Base-by-base conservation (phyloP, 139 green algal genomes). In the Micractinium conductrix region DNA sequence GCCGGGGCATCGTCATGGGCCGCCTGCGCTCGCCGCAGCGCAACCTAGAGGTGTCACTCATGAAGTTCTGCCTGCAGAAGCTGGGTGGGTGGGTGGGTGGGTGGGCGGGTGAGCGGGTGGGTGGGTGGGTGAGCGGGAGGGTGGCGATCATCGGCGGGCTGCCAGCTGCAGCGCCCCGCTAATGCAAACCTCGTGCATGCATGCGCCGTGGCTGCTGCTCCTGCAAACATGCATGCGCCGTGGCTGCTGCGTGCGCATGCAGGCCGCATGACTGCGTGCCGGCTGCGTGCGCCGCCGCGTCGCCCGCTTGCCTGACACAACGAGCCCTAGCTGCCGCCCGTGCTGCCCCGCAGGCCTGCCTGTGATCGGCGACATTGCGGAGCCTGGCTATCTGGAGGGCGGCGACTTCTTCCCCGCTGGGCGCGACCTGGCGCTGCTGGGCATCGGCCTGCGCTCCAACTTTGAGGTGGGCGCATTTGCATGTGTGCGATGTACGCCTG, bases 401-500 rank as follows among this genome's bases (percentile, higher is more conserved):
- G 74, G 96, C 42, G 96, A 99, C 91, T 99, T 97, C 86, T 96
- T 98, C 87, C 91, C 96, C 30, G 90, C 95, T 24, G 92, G 93
- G 0, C 58, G 58, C 19, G 94, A 97, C 69, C 88, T 98, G 62
- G 91, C 92, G 35, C 74, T 95, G 78, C 70, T 98, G 33, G 96
- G 96, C 86, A 92, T 98, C 40, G 96, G 96, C 2, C 90, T 99
- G 87, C 93, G 96, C 82, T 97, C 92, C 86, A 99, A 99, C 90
- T 78, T 94, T 45, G 94, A 92, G 44, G n/a, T n/a, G n/a, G n/a
- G n/a, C n/a, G n/a, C n/a, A n/a, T n/a, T n/a, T n/a, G n/a, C n/a
- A n/a, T n/a, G n/a, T n/a, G n/a, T n/a, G n/a, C n/a, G n/a, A n/a
- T n/a, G n/a, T n/a, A n/a, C n/a, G n/a, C n/a, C n/a, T n/a, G n/a